Evolutionary conservation across 2,329 filamentous ascomycete genomes (phyloP).

Genomic region (Xenosphaeropsis pyriputrescens): DNA sequence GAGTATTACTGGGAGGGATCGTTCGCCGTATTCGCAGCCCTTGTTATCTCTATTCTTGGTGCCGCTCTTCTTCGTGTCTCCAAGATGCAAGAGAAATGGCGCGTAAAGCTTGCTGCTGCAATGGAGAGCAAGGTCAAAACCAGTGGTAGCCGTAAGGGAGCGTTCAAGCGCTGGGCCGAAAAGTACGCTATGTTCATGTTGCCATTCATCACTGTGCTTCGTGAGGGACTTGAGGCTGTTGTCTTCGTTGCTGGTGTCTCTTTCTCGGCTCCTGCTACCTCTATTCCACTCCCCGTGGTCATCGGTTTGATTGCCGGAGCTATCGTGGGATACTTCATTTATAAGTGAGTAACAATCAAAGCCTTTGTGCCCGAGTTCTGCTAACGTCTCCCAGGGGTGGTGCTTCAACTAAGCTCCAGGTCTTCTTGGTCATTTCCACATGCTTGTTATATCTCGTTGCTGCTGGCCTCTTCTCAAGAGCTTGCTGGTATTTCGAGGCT

Average conservation of each 20-base stretch:
- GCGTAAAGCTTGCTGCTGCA: conserved; percentile 61
- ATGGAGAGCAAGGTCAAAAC: conserved; percentile 36
- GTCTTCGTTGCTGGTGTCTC: conserved; percentile 78
- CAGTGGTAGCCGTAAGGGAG: conserved; percentile 20
- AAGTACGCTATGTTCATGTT: conserved; percentile 79
- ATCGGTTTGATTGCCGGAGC: conserved; percentile 54
- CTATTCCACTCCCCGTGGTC: conserved; percentile 66
- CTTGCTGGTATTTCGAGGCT: conserved; percentile 60
- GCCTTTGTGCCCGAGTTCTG: background rate
- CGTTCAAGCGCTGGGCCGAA: conserved; percentile 50
- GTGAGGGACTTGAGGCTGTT: conserved; percentile 76
- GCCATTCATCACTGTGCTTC: conserved; percentile 75
- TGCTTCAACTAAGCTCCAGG: conserved; percentile 50
- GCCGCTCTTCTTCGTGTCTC: conserved; percentile 66
- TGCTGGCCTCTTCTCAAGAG: conserved; percentile 66
- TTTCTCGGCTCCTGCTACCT: conserved; percentile 56
- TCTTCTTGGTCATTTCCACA: conserved; percentile 71
- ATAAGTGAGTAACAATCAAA: conserved; percentile 41
- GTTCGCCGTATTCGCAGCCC: conserved; percentile 57
- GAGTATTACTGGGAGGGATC: conserved; percentile 74
- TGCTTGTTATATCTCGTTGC: conserved; percentile 76
- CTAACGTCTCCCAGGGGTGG: conserved; percentile 30
- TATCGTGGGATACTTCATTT: conserved; percentile 58
- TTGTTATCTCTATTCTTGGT: conserved; percentile 75
- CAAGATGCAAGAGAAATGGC: conserved; percentile 79